Base-by-base conservation (phyloP, 1,284 basidiomycete genomes). In the Cryptococcus floricola region DNA sequence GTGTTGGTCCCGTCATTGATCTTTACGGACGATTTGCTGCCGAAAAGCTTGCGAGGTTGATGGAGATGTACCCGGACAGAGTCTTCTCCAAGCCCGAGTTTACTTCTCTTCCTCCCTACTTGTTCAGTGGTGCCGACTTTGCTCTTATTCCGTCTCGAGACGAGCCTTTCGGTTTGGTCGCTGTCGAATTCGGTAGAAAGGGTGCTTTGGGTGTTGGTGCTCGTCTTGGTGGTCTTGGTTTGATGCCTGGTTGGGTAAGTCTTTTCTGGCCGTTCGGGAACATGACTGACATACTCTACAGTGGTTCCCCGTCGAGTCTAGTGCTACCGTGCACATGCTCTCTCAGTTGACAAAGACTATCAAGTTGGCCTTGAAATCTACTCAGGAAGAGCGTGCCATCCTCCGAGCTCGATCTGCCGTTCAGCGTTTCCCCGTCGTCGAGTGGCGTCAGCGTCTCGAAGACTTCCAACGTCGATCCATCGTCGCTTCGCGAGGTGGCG, bases 221-320 rank as follows among this genome's bases (percentile, higher is more conserved):
- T 79, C 88, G 91, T 71, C 82, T 94, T 31, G 91, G 91, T 76
- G 91, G 91, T 81, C 82, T 95, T 46, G 91, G 91, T 79, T 80
- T 95, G 63, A 95, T 95, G 91, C 91, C 91, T 69, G 91, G 91
- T 80, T 94, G 91, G 91, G 89, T 91, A 75, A 69, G 87, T 82
- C 44, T 52, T n/a, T n/a, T 37, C 19, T 39, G 38, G 49, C 31
- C 19, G 23, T 23, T 38, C 19, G 5, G 19, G 37, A 46, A 43
- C 43, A 5, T n/a, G 19, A 51, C 56, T 59, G 53, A 60, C 38
- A 53, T 28, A 16, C 28, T 38, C 5, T 62, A 4, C 56, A 91
- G 89, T 94, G 91, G 91, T 94, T 91, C 82, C 91, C 91, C 56
- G 91, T 95, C 47, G 91, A 95, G 78, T 92, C 89, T 0, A 90